Evolutionary conservation across 805 yeast genomes (phyloP).

Genomic region (Maudiozyma bulderi): DNA sequence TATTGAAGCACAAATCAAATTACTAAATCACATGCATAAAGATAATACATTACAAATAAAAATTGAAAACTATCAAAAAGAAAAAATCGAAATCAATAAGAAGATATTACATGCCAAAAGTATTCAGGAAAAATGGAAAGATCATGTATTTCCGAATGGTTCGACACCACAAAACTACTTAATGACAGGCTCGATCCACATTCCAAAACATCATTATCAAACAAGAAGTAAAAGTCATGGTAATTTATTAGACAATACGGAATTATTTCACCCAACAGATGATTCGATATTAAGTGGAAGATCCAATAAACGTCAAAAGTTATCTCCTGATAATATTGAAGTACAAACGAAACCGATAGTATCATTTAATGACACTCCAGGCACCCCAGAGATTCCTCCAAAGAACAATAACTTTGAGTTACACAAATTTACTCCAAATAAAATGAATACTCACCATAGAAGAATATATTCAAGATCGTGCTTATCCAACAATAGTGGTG

Average conservation of each 20-base stretch:
- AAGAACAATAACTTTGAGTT: constrained; percentile 3
- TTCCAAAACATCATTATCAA: constrained; percentile 22
- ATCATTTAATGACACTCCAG: not conserved
- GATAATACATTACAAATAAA: constrained; percentile 23
- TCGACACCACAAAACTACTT: not conserved
- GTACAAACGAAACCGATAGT: not conserved
- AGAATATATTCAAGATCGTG: constrained; percentile 31
- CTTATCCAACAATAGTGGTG: constrained; percentile 39
- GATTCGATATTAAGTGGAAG: not conserved
- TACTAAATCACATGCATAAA: constrained; percentile 36
- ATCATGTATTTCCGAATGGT: not conserved
- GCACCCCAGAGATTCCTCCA: not conserved
- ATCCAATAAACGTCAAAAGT: not conserved
- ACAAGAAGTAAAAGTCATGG: constrained; percentile 29
- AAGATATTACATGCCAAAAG: constrained; percentile 16
- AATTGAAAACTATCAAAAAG: constrained; percentile 14
- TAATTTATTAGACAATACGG: constrained; percentile 10
- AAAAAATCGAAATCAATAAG: constrained; percentile 6
- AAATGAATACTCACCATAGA: constrained; percentile 24
- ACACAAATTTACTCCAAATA: constrained; percentile 15
- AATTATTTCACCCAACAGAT: constrained; percentile 1
- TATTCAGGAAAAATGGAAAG: not conserved
- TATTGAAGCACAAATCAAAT: constrained; percentile 48
- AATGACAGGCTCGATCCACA: not conserved
- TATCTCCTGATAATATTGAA: not conserved